Evolutionary conservation across 1,284 basidiomycete genomes (phyloP).

Genomic region (Austropuccinia psidii): DNA sequence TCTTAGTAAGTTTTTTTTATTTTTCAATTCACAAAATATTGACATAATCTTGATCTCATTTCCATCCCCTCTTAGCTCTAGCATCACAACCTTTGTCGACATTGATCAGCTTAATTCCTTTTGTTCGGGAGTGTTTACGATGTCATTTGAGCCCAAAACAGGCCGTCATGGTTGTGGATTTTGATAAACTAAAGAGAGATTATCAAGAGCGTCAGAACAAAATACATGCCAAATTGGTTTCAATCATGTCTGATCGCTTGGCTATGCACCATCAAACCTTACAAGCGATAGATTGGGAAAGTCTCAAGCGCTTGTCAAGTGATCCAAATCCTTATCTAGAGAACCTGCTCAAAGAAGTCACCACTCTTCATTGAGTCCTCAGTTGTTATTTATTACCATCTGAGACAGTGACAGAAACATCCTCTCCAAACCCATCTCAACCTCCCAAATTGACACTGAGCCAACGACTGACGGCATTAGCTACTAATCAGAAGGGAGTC

Average conservation of each 20-base stretch:
- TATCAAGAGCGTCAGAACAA: constrained; percentile 99
- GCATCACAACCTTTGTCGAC: constrained; percentile 92
- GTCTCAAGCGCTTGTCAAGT: constrained; percentile 47
- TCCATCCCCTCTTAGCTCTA: too few species aligned
- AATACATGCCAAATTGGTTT: constrained; percentile 92
- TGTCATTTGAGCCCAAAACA: constrained; percentile 86
- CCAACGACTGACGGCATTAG: too few species aligned
- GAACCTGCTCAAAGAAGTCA: constrained; percentile 85
- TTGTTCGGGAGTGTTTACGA: constrained; percentile 86
- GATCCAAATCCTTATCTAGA: constrained; percentile 75
- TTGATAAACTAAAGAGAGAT: constrained; percentile 96
- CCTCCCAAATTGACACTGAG: too few species aligned
- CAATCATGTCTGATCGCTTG: constrained; percentile 95
- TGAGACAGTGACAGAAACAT: too few species aligned
- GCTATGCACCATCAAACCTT: constrained; percentile 58
- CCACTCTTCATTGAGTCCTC: constrained; percentile 90
- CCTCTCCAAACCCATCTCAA: too few species aligned
- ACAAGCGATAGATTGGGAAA: constrained; percentile 68
- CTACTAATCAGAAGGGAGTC: too few species aligned
- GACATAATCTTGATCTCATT: too few species aligned
- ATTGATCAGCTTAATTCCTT: constrained; percentile 90
- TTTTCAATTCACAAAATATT: too few species aligned
- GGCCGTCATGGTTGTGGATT: constrained; percentile 92
- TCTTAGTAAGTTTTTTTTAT: too few species aligned
- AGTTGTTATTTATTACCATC: constrained; percentile 72